These are phyloP conservation scores for Cercospora zeina DNA, from an alignment of 2,329 filamentous ascomycete genomes.

Conservation along the genomic window DNA sequence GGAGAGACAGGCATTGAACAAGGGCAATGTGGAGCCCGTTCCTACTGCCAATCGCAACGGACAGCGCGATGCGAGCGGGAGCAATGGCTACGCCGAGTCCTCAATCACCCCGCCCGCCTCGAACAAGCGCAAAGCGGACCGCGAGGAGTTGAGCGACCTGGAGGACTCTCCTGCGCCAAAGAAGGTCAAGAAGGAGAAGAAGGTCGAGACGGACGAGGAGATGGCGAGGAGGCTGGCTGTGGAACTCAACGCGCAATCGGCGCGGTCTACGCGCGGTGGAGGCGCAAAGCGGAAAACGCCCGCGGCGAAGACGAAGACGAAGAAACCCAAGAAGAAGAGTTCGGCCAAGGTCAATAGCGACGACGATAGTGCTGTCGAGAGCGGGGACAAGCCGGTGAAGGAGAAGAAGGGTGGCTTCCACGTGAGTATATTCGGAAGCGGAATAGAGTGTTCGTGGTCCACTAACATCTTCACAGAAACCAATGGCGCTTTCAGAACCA, in stretches of 20 bases:
- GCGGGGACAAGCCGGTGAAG: slow-evolving; percentile 53
- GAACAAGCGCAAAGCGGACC: slow-evolving; percentile 48
- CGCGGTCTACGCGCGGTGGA: slow-evolving; percentile 71
- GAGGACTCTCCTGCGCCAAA: slow-evolving; percentile 44
- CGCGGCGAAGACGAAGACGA: slow-evolving; percentile 70
- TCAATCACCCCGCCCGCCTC: slow-evolving; percentile 28
- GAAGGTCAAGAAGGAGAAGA: slow-evolving; percentile 58
- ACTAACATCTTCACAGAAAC: slow-evolving; percentile 54
- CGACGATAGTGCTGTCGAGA: slow-evolving; percentile 74
- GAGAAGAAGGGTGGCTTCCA: slow-evolving; percentile 88
- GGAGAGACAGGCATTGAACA: slow-evolving; percentile 24
- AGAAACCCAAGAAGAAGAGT: slow-evolving; percentile 63
- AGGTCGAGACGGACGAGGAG: slow-evolving; percentile 75
- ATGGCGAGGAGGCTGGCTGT: slow-evolving; percentile 87
- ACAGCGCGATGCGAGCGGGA: slow-evolving; percentile 21
- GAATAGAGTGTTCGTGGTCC: too few species aligned
- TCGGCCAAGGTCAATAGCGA: slow-evolving; percentile 71
- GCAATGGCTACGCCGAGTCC: slow-evolving; percentile 23
- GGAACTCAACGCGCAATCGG: slow-evolving; percentile 73
- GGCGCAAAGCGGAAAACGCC: slow-evolving; percentile 57
- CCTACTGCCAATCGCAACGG: slow-evolving; percentile 43
- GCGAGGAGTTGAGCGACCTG: slow-evolving; percentile 46
- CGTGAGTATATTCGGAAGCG: slow-evolving; percentile 48
- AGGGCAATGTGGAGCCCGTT: slow-evolving; percentile 39
- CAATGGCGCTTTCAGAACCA: slow-evolving; percentile 70